phyloP scores from a whole-genome alignment of 176 grass and related monocot species.

The Avena atlantica region DNA sequence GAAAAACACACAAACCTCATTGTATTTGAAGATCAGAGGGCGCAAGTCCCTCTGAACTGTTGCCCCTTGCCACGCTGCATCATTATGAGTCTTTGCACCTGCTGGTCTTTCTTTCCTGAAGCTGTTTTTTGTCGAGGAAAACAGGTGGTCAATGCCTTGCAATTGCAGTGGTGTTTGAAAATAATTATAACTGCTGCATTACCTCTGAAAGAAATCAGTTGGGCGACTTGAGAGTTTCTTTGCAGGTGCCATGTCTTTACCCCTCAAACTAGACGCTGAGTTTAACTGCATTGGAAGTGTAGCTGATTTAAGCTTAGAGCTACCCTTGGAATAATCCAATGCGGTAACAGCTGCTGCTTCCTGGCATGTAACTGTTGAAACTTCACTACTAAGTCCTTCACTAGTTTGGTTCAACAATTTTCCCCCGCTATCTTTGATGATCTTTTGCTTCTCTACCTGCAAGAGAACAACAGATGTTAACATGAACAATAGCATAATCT shows the following conservation, averaged over 20 bases:
- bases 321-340: conserved; percentile 42
- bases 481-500: conserved; percentile 11
- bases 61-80: conserved; percentile 45
- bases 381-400: conserved; percentile 33
- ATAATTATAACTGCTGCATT: conserved; percentile 18
- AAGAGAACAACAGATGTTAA: conserved; percentile 41
- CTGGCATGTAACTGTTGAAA: conserved; percentile 42
- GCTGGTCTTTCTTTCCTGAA: conserved; percentile 72
- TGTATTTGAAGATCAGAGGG: conserved; percentile 95
- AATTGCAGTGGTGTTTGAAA: conserved; percentile 29
- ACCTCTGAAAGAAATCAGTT: conserved; percentile 88
- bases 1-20: conserved; percentile 62
- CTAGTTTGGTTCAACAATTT: conserved; percentile 52
- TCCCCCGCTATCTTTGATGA: conserved; percentile 70
- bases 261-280: conserved; percentile 37
- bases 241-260: conserved; percentile 45
- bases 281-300: conserved; percentile 41
- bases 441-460: conserved; percentile 85
- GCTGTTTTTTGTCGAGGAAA: conserved; percentile 51
- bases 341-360: conserved; percentile 32
- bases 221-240: conserved; percentile 55
- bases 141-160: conserved; percentile 30
- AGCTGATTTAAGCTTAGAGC: conserved; percentile 42
- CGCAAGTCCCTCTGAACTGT: conserved; percentile 76
- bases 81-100: conserved; percentile 44